Percentiles rank a stretch among this genome's conserved stretches.
These are phyloP conservation scores for Anthracocystis panici-leucophaei DNA, from an alignment of 1,284 basidiomycete genomes.

Conservation along the genomic window DNA sequence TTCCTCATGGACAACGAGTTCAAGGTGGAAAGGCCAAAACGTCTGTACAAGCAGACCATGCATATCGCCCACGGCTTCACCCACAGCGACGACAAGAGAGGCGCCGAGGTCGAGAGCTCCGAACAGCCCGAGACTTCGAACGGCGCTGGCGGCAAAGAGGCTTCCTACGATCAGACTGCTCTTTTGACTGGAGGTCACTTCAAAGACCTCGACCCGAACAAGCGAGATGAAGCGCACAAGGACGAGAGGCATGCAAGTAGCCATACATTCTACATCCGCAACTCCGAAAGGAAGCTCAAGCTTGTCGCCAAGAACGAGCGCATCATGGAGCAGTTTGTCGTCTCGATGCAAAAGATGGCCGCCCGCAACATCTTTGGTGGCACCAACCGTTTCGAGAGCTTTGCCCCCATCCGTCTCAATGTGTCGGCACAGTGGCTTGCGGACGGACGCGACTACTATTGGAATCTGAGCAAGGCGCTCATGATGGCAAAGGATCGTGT, in stretches of 20 bases:
- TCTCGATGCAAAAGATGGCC: constrained; percentile 86
- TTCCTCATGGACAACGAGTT: constrained; percentile 94
- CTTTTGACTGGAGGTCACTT: constrained; percentile 64
- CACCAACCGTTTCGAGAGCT: constrained; percentile 81
- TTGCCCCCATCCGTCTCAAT: constrained; percentile 91
- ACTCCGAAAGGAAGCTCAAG: constrained; percentile 89
- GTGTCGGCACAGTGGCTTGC: constrained; percentile 98
- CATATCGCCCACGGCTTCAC: constrained; percentile 57
- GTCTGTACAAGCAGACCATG: constrained; percentile 69
- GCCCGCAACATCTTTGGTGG: constrained; percentile 83
- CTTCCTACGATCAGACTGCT: constrained; percentile 57
- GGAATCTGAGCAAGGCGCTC: constrained; percentile 90
- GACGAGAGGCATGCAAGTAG: constrained; percentile 71
- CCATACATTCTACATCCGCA: constrained; percentile 94
- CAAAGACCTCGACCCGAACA: constrained; percentile 40
- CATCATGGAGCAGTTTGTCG: constrained; percentile 98
- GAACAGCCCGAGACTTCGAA: constrained; percentile 37
- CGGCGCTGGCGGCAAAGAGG: constrained; percentile 22
- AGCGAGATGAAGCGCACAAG: constrained; percentile 42
- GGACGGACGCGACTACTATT: constrained; percentile 78
- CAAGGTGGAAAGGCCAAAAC: constrained; percentile 76
- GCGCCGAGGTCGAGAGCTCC: constrained; percentile 27
- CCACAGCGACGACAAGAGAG: constrained; percentile 49
- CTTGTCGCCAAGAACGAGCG: constrained; percentile 89
- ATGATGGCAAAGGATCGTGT: constrained; percentile 84